A percentile compares a stretch with the other conserved stretches of the same genome.
These are phyloP conservation scores for Suillus luteus DNA, from an alignment of 768 basidiomycete species.

Conservation along the genomic window DNA sequence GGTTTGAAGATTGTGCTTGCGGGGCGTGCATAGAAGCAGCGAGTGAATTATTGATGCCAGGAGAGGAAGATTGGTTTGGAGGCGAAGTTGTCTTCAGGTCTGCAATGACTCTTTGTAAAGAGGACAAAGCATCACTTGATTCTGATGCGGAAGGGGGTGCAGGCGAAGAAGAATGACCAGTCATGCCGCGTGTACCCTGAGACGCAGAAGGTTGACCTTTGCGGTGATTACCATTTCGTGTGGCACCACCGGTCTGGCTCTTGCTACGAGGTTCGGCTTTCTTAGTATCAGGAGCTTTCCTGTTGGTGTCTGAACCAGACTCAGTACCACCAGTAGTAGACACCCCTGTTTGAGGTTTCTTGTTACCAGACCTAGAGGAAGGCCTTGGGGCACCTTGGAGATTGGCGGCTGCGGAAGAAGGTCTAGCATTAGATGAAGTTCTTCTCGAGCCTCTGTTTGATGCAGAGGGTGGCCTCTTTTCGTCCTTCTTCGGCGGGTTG, in stretches of 20 bases:
- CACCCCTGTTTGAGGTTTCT: conserved; percentile 42
- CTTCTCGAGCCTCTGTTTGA: conserved; percentile 60
- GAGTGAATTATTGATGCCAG: conserved; percentile 41
- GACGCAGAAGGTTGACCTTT: conserved; percentile 61
- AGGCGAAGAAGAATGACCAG: conserved; percentile 43
- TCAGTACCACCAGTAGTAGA: conserved; percentile 47
- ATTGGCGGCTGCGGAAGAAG: conserved; percentile 44
- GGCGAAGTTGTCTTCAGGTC: conserved; percentile 88
- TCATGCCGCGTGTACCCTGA: conserved; percentile 53
- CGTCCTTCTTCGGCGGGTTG: conserved; percentile 63
- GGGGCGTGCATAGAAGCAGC: conserved; percentile 49
- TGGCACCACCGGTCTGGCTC: conserved; percentile 48
- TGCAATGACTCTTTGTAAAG: conserved; percentile 90
- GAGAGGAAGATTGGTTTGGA: conserved; percentile 43
- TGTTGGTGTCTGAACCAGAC: conserved; percentile 74
- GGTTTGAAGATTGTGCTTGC: conserved; percentile 48
- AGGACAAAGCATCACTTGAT: conserved; percentile 79
- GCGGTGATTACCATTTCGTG: conserved; percentile 52
- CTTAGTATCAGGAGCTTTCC: conserved; percentile 55
- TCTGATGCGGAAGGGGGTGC: conserved; percentile 56
- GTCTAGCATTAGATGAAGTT: conserved; percentile 47
- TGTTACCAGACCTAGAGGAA: conserved; percentile 68
- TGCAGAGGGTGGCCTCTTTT: conserved; percentile 53
- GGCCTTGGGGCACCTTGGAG: conserved; percentile 54
- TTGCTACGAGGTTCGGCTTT: conserved; percentile 60